Evolutionary conservation across 1,284 basidiomycete genomes (phyloP), one percentile per base, ranked within the genome.

Genomic region (Ustilago bromivora): DNA sequence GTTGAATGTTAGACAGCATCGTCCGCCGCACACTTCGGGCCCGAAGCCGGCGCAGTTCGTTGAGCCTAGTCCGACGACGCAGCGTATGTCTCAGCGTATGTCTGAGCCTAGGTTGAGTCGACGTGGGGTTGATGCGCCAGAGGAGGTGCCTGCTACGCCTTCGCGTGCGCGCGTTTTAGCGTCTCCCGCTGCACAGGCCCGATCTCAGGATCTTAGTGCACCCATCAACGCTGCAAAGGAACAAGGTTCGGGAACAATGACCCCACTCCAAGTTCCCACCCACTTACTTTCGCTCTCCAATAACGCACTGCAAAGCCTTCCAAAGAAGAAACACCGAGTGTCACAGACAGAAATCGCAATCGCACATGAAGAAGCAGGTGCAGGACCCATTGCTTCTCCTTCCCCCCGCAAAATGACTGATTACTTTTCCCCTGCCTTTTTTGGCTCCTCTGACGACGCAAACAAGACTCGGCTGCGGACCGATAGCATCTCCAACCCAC

Each of bases 301-400:
- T 28, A 34, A 36, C 4, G 38, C 40, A n/a, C 57, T 73, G 1
- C 70, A 69, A 32, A 77, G 75, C 63, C 38, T 77, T 28, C 75
- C 75, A 3, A 77, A 73, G 70, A 77, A 77, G 53, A 77, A 77
- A 61, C 66, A 69, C 46, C 69, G 75, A 28, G 75, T 77, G 40
- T 69, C 65, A 15, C 60, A 32, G 38, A 70, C 54, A 23, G 75
- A 77, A 55, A 61, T 77, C 38, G 75, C 75, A 51, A 73, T 77
- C n/a, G 75, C 75, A 7, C 75, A 77, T 57, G 75, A 77, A 53
- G 70, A 72, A 56, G 75, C 75, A 5, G 75, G 70, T n/a, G 70
- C 75, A 19, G 75, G 75, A 4, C 75, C 75, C 34, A 60, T 66
- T 11, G 75, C 62, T 6, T 73, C 66, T 47, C 75, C 75, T 1